Base-by-base conservation (phyloP, 768 basidiomycete genomes). In the Hygrophoropsis aurantiaca region DNA sequence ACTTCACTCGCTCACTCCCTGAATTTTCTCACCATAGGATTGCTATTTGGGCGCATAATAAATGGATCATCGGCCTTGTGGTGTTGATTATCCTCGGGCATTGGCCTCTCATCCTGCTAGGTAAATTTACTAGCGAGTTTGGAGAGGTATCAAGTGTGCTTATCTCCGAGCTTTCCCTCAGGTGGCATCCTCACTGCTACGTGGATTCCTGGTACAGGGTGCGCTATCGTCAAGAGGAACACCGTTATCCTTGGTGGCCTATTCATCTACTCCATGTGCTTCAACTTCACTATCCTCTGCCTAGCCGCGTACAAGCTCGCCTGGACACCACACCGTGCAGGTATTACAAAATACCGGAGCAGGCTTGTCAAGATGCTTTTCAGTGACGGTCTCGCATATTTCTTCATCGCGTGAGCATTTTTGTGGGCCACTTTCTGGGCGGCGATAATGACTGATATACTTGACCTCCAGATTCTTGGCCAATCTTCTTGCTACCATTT, bases 191-290 rank as follows among this genome's bases (percentile, higher is more conserved):
- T 87, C 13, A 80, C 73, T 36, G 82, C 81, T 1, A 42, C 47
- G 3, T 87, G 83, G 84, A 26, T 67, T 18, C 68, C 73, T 10
- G 70, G 61, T 2, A 42, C 57, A 9, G 72, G 74, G 0, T 88
- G 86, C 58, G 67, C 69, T 2, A 85, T 88, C 47, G 69, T 73
- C 1, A 57, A 75, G 25, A 84, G 84, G 6, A 77, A 83, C 59
- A 87, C 80, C 60, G 79, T 61, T 8, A 65, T 86, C 43, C 74
- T 87, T 26, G 81, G 83, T 5, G 80, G 81, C 3, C 82, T 82
- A 3, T 88, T 87, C 62, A 82, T 87, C 24, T 88, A 88, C 55
- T 81, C 85, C 24, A 89, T 88, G 87, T 70, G 72, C 58, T 86
- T 88, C 58, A 86, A 88, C 59, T 66, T 85, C 18, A 49, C 75